Conservation (phyloP, 1,284 basidiomycete genomes). For the Trametes sp. region DNA sequence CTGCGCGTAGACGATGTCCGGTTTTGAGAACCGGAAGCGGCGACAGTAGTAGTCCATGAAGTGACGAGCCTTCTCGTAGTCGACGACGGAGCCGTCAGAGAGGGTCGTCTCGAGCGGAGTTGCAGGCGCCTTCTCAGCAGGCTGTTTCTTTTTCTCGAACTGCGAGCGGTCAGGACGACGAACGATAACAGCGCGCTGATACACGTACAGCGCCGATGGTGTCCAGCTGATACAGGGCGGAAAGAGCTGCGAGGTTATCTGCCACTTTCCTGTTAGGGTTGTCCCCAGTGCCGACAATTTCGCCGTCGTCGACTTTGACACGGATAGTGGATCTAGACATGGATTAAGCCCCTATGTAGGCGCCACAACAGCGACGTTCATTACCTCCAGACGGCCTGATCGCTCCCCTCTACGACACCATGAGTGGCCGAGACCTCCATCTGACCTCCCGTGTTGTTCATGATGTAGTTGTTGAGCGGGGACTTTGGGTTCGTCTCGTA, state of each 20-base stretch:
- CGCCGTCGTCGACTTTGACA: constrained; percentile 42
- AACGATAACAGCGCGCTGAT: neutral
- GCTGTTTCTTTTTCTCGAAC: constrained; percentile 30
- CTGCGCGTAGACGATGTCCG: constrained; percentile 72
- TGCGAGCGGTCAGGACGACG: constrained; percentile 1
- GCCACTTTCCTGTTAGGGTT: constrained; percentile 71
- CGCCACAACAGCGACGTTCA: neutral
- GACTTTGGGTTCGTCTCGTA: constrained; percentile 54
- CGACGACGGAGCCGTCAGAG: constrained; percentile 72
- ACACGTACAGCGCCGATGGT: constrained; percentile 59
- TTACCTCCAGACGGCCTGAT: constrained; percentile 32
- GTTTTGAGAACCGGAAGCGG: constrained; percentile 81
- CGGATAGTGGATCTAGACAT: constrained; percentile 18
- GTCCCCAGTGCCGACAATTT: constrained; percentile 69
- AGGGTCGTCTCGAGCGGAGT: constrained; percentile 49
- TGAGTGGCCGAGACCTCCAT: constrained; percentile 22
- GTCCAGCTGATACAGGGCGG: constrained; percentile 75
- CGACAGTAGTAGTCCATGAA: constrained; percentile 98
- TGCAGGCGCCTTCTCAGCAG: neutral
- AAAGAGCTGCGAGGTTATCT: constrained; percentile 78
- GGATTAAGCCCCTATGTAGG: neutral
- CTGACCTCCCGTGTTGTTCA: constrained; percentile 13
- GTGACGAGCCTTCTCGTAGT: constrained; percentile 80
- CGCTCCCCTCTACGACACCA: constrained; percentile 25
- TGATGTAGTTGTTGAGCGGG: constrained; percentile 49